Percentiles rank a stretch among this genome's conserved stretches.
These are phyloP conservation scores for Solanum sejunctum DNA, from an alignment of 257 asterid genomes.

Conservation along the genomic window DNA sequence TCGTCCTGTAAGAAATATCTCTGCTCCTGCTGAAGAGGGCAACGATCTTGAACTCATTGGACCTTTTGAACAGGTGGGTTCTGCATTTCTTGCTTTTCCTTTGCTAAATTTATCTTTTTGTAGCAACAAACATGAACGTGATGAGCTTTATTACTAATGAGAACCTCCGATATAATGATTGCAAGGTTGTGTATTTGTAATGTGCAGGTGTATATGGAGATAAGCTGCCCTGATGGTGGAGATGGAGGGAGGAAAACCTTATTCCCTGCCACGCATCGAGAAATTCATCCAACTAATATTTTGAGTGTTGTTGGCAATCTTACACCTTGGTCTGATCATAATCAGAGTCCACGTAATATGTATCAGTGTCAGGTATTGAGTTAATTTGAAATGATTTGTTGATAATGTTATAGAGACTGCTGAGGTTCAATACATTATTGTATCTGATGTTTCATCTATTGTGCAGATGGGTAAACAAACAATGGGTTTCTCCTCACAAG, in stretches of 20 bases:
- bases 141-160: neutral
- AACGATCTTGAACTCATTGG: constrained; percentile 78
- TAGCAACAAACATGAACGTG: neutral
- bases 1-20: constrained; percentile 75
- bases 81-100: neutral
- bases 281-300: constrained; percentile 90
- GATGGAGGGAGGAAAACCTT: constrained; percentile 70
- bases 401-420: neutral
- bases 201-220: constrained; percentile 88
- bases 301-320: constrained; percentile 91
- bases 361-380: constrained; percentile 90
- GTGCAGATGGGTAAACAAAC: constrained; percentile 94
- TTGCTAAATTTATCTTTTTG: neutral
- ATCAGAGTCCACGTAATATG: constrained; percentile 99
- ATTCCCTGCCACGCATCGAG: constrained; percentile 89
- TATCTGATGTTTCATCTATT: constrained; percentile 1
- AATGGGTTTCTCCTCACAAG: constrained; percentile 90
- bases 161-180: neutral
- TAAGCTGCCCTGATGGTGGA: constrained; percentile 94
- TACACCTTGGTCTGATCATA: constrained; percentile 99
- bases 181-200: constrained; percentile 5
- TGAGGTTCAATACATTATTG: neutral
- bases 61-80: constrained; percentile 75
- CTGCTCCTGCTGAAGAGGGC: constrained; percentile 46
- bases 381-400: neutral